Base-by-base conservation (phyloP, 306 rosid genomes). In the Cercis canadensis region DNA sequence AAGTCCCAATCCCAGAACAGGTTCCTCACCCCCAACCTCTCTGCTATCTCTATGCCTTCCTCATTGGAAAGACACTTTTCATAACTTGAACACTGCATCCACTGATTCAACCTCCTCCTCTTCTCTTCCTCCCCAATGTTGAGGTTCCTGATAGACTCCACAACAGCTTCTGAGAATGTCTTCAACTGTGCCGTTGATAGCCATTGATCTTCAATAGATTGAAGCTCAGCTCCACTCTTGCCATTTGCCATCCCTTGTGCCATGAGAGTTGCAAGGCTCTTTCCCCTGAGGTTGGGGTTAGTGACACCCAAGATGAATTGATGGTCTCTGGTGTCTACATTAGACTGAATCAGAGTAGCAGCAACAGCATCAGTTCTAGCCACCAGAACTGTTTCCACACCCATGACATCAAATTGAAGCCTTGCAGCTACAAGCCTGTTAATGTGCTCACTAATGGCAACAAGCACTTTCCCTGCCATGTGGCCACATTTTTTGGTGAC, bases 1-100 rank as follows among this genome's bases (percentile, higher is more conserved):
- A 91, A 84, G 46, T 94, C 97, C 99, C 99, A 94, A 41, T 89
- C 95, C 97, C 99, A 94, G 72, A 89, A 91, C 2, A 91, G 80
- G 65, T 85, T 79, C 12, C 79, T 81, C 0, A 91, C 72, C 11
- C 97, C 96, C 51, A 94, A 31, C 16, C 70, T 83, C 37, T 86
- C 92, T 14, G 92, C 90, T 19, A 89, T 62, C 19, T 84, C 92
- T 1, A 91, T 78, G 1, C 84, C 92, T 64, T 89, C 86, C 56
- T 94, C 96, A 62, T 78, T 84, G 0, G 97, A 94, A 16, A 94
- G 13, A 44, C 92, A 84, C 58, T 78, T 94, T 0, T 86, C 87
- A 55, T 78, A 81, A 15, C 88, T 78, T 0, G 89, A 84, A 57
- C 39, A 62, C 1, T 50, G 72, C 75, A 63, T 65, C 99, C 97